Evolutionary conservation across 371 early-diverging fungal species (phyloP), one percentile per base, ranked within the genome.

Genomic region (Mucor racemosus): DNA sequence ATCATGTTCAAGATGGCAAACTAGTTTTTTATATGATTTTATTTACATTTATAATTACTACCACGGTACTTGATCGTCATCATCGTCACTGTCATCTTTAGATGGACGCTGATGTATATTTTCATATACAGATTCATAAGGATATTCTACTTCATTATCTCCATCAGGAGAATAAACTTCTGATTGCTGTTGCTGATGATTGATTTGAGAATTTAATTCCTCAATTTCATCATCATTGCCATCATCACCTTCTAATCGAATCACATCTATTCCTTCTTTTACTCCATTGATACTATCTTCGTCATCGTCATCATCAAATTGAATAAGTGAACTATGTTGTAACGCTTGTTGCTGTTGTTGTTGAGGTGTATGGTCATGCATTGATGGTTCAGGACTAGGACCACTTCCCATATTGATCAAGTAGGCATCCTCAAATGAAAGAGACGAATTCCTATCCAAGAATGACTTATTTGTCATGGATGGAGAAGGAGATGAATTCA

Each of bases 401-500:
- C 78, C 86, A 58, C 84, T 80, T 8, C 86, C 88, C 73, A 84
- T 77, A 59, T 75, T 79, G 58, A 88, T 85, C 63, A 84, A 60
- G 54, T 84, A 82, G 1, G 88, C 88, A 66, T 88, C 86, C 64
- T 88, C 88, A 76, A 88, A 88, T 0, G 88, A 88, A 3, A 86
- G 65, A 3, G 88, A 76, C 1, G 84, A 75, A 11, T 78, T 75
- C 62, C 56, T 40, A 39, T 63, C 60, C 34, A 58, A 7, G 8
- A 59, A 65, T 5, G 41, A 53, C 36, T 57, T 66, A 15, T 64
- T 46, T 17, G 60, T 33, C n/a, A 56, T 57, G 17, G 62, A 57
- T 42, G 69, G 62, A 5, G 72, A 67, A 15, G 74, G 46, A 14
- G 58, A 65, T 31, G 44, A 42, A 46, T 56, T 35, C 59, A 58